Evolutionary conservation across 1,139 yeast genomes (phyloP).

Genomic region (Zygoascus hellenicus): DNA sequence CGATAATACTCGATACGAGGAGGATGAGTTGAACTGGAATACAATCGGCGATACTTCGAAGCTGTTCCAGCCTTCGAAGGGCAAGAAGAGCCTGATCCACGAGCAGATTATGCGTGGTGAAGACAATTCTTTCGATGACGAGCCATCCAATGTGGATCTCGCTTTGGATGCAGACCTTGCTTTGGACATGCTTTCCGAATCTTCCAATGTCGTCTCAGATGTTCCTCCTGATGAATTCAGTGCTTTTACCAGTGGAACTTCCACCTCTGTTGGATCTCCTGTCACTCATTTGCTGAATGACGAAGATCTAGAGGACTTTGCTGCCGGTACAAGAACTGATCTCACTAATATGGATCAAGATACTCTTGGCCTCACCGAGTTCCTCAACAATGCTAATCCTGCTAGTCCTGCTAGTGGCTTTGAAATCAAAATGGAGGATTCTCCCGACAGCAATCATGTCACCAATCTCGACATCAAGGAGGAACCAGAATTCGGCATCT

Average conservation of each 20-base stretch:
- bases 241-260: slow-evolving; percentile 2
- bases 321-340: background rate
- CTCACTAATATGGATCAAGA: background rate
- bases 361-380: background rate
- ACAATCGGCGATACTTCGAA: too few relatives aligned
- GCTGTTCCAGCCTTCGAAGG: background rate
- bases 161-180: slow-evolving; percentile 23
- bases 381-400: background rate
- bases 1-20: too few relatives aligned
- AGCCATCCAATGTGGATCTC: slow-evolving; percentile 8
- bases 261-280: slow-evolving; percentile 7
- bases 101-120: slow-evolving; percentile 18
- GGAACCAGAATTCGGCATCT: too few relatives aligned
- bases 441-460: too few relatives aligned
- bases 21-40: too few relatives aligned
- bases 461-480: too few relatives aligned
- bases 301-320: background rate
- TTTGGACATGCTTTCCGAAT: slow-evolving; percentile 23
- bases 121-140: background rate
- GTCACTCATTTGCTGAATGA: slow-evolving; percentile 6
- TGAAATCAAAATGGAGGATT: background rate
- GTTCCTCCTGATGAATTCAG: background rate
- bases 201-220: slow-evolving; percentile 2
- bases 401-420: background rate
- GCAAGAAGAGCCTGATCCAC: slow-evolving; percentile 15